phyloP scores from a whole-genome alignment of 1,284 basidiomycete species.

The Meira nashicola region DNA sequence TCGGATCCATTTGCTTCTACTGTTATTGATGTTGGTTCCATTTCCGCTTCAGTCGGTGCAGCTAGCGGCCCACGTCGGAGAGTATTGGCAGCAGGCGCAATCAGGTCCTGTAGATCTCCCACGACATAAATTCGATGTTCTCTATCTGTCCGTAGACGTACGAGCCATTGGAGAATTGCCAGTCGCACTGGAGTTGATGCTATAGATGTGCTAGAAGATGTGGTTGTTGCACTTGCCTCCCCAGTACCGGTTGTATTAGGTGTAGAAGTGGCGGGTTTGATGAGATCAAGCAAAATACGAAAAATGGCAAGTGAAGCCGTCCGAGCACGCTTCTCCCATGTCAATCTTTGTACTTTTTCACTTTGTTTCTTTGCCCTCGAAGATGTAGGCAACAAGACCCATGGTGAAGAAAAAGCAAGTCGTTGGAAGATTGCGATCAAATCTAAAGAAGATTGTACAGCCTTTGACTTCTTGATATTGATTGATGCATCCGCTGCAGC shows the following conservation, averaged over 20 bases:
- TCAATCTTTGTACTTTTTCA: slow-evolving; percentile 13
- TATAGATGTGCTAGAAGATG: background rate
- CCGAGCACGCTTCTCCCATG: slow-evolving; percentile 33
- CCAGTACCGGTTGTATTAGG: background rate
- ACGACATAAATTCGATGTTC: slow-evolving; percentile 79
- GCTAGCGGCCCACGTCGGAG: slow-evolving; percentile 10
- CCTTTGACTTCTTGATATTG: slow-evolving; percentile 1
- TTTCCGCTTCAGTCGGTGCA: background rate
- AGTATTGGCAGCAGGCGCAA: slow-evolving; percentile 18
- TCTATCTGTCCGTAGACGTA: slow-evolving; percentile 82
- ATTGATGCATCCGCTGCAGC: background rate
- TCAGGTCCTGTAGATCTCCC: slow-evolving; percentile 55
- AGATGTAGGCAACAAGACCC: slow-evolving; percentile 24
- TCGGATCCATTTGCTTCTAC: background rate
- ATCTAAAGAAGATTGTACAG: slow-evolving; percentile 28
- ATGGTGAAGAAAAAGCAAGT: slow-evolving; percentile 46
- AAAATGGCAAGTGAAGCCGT: slow-evolving; percentile 39
- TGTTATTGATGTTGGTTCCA: background rate
- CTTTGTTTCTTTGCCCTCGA: background rate
- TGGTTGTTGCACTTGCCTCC: background rate
- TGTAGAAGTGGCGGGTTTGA: slow-evolving; percentile 17
- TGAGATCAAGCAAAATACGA: slow-evolving; percentile 39
- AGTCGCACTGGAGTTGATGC: slow-evolving; percentile 58
- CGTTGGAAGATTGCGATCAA: slow-evolving; percentile 47
- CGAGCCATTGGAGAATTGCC: slow-evolving; percentile 75